phyloP scores from a whole-genome alignment of 495 filamentous ascomycete species.

The Hyaloscypha hepaticicola region DNA sequence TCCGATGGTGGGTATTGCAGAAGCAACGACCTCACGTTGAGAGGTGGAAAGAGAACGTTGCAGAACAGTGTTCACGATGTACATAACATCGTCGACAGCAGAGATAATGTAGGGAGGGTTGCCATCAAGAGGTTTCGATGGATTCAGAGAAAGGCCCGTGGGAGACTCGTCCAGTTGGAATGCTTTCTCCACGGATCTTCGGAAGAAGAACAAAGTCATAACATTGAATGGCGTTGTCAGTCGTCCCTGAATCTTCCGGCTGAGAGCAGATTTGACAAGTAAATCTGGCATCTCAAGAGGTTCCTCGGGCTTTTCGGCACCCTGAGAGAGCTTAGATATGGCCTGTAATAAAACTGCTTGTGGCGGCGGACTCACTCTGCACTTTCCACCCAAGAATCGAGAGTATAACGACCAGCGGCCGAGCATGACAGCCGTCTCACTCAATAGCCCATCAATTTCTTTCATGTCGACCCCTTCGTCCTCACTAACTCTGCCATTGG shows the following conservation, averaged over 20 bases:
- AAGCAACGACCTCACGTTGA: conserved; percentile 69
- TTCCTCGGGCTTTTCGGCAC: conserved; percentile 42
- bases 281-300: conserved; percentile 64
- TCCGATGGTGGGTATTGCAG: conserved; percentile 75
- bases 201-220: conserved; percentile 94
- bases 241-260: conserved; percentile 69
- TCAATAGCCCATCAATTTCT: conserved; percentile 82
- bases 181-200: conserved; percentile 91
- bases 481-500: conserved; percentile 55
- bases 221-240: conserved; percentile 76
- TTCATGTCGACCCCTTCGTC: conserved; percentile 96
- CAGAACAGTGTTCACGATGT: conserved; percentile 91
- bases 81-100: conserved; percentile 98
- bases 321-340: conserved; percentile 39
- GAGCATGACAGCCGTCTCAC: conserved; percentile 87
- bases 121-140: conserved; percentile 60
- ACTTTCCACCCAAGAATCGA: conserved; percentile 84
- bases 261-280: conserved; percentile 69
- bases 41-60: conserved; percentile 83
- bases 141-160: conserved; percentile 69
- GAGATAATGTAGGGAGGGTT: conserved; percentile 92
- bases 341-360: conserved; percentile 16
- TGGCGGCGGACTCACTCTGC: conserved; percentile 28
- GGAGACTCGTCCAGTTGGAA: conserved; percentile 99
- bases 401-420: conserved; percentile 91